These are phyloP conservation scores for Prunus dulcis DNA, from an alignment of 306 rosid species.

Conservation along the genomic window DNA sequence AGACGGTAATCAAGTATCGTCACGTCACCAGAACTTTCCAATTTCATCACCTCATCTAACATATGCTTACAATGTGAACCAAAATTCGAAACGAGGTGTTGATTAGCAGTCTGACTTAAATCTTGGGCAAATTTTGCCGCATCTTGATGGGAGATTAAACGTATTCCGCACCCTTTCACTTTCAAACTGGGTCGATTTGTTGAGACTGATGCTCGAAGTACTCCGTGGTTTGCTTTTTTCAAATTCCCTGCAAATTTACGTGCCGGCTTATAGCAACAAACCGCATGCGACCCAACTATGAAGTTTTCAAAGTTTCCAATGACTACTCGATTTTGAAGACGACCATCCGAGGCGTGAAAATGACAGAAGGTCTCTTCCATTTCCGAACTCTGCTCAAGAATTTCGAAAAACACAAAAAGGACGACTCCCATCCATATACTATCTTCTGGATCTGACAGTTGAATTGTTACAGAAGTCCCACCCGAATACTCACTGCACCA, in stretches of 20 bases:
- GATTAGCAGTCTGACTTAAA: background rate
- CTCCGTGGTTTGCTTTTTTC: background rate
- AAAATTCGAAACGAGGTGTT: background rate
- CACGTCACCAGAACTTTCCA: background rate
- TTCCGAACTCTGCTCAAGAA: background rate
- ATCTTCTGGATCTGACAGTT: background rate
- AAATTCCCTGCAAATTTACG: background rate
- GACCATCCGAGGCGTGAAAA: background rate
- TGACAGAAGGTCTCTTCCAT: background rate
- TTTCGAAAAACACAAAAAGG: background rate
- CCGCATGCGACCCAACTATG: background rate
- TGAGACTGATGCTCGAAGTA: background rate
- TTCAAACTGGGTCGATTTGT: background rate
- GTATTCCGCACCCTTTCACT: conserved; percentile 3
- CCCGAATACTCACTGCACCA: background rate
- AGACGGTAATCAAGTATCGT: background rate
- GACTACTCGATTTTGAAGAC: background rate
- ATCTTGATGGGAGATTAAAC: background rate
- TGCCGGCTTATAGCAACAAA: background rate
- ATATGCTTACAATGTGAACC: background rate
- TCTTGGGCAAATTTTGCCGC: background rate
- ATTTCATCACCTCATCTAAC: background rate
- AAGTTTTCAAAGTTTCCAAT: background rate
- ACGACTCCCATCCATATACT: background rate
- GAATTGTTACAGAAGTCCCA: background rate